phyloP scores from a whole-genome alignment of 1,284 basidiomycete species.

The Xerocomus nothofagi region DNA sequence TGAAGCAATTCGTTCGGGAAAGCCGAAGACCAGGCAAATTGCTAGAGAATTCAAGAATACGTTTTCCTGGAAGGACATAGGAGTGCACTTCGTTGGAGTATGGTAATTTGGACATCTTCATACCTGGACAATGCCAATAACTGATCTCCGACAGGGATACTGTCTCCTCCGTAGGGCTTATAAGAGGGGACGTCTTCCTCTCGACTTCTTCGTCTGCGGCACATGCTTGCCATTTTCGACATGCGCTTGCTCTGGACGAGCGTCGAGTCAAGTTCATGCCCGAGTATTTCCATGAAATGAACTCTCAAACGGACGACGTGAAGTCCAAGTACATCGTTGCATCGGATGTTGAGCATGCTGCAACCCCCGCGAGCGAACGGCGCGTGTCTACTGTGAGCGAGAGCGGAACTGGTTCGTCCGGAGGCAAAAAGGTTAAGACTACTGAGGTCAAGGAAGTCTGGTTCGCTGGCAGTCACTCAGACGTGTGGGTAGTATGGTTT shows the following conservation, averaged over 20 bases:
- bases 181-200: slow-evolving; percentile 32
- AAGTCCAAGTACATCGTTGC: slow-evolving; percentile 10
- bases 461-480: too few species aligned
- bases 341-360: not conserved
- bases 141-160: slow-evolving; percentile 39
- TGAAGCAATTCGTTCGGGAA: too few species aligned
- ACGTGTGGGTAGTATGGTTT: slow-evolving; percentile 30
- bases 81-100: slow-evolving; percentile 42
- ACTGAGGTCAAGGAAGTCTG: too few species aligned
- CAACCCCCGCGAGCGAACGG: not conserved
- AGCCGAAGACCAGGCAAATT: slow-evolving; percentile 15
- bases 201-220: slow-evolving; percentile 19
- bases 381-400: not conserved
- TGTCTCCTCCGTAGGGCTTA: slow-evolving; percentile 40
- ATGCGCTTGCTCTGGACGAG: too few species aligned
- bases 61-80: slow-evolving; percentile 35
- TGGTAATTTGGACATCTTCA: slow-evolving; percentile 29
- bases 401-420: not conserved
- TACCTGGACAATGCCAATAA: not conserved
- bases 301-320: slow-evolving; percentile 8
- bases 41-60: slow-evolving; percentile 37
- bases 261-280: too few species aligned
- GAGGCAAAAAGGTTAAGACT: not conserved
- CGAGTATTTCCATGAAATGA: slow-evolving; percentile 34
- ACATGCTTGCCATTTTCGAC: slow-evolving; percentile 38